Percentiles rank a stretch among this genome's conserved stretches.
These are phyloP conservation scores for Coemansia sp. DNA, from an alignment of 192 early-diverging fungal genomes.

Conservation along the genomic window DNA sequence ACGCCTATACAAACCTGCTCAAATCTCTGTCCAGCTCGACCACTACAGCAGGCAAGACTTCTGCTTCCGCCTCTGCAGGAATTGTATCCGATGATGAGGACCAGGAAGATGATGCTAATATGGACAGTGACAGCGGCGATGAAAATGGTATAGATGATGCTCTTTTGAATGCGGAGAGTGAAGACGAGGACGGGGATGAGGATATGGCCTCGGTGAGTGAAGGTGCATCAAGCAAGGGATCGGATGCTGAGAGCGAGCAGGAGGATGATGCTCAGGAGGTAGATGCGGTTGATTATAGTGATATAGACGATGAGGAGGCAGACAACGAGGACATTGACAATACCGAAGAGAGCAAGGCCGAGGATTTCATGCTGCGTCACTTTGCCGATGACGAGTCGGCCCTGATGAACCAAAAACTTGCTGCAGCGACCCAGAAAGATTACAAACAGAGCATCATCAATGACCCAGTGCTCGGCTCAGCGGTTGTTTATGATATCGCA, in stretches of 20 bases:
- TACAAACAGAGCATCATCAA: constrained; percentile 28
- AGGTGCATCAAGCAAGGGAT: neutral
- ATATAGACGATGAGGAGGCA: constrained; percentile 7
- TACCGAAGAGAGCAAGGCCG: constrained; percentile 14
- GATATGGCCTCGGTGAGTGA: neutral
- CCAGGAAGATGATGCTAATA: constrained; percentile 37
- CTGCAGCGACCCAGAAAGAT: constrained; percentile 37
- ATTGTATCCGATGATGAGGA: constrained; percentile 28
- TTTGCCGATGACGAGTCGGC: constrained; percentile 25
- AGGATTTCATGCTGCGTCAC: constrained; percentile 40
- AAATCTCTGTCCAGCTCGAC: constrained; percentile 17
- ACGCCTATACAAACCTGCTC: constrained; percentile 39
- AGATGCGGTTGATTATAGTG: constrained; percentile 12
- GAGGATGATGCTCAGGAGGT: constrained; percentile 29
- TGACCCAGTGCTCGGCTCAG: constrained; percentile 33
- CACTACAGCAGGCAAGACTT: neutral
- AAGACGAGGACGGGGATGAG: neutral
- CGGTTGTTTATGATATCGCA: constrained; percentile 21
- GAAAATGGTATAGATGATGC: neutral
- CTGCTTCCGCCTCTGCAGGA: no score
- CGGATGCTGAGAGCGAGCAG: neutral
- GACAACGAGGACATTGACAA: constrained; percentile 1
- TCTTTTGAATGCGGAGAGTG: constrained; percentile 1
- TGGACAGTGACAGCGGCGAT: constrained; percentile 10
- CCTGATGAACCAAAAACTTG: constrained; percentile 36